These are phyloP conservation scores for Colletotrichum tropicale DNA, from an alignment of 2,329 filamentous ascomycete species.

Conservation along the genomic window DNA sequence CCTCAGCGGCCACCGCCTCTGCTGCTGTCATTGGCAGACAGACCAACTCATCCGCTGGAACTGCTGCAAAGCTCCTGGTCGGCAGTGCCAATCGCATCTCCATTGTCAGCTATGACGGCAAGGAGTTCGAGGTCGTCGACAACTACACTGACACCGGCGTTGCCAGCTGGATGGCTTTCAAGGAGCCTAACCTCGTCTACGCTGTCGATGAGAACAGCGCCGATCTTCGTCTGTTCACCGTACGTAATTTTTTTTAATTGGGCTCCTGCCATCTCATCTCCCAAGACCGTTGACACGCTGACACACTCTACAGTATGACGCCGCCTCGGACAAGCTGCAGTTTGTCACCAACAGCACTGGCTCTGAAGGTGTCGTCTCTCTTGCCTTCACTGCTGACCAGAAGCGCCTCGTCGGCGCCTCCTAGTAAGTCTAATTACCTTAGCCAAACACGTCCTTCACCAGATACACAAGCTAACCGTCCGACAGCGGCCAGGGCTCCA, in stretches of 20 bases:
- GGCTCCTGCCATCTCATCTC: background rate
- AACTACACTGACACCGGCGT: slow-evolving; percentile 34
- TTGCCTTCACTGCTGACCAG: slow-evolving; percentile 49
- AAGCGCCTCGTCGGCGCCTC: slow-evolving; percentile 49
- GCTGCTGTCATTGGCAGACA: slow-evolving; percentile 11
- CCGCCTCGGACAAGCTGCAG: slow-evolving; percentile 31
- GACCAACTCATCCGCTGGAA: background rate
- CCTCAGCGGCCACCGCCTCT: slow-evolving; percentile 6
- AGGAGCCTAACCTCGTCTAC: slow-evolving; percentile 44
- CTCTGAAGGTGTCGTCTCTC: slow-evolving; percentile 49
- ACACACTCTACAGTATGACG: slow-evolving; percentile 32
- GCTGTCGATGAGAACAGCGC: slow-evolving; percentile 52
- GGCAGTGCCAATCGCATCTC: slow-evolving; percentile 44
- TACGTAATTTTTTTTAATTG: background rate
- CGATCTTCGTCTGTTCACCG: slow-evolving; percentile 41
- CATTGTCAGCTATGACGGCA: slow-evolving; percentile 45
- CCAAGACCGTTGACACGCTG: background rate
- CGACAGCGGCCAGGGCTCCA: slow-evolving; percentile 33
- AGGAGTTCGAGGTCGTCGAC: slow-evolving; percentile 40
- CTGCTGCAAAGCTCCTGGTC: slow-evolving; percentile 39
- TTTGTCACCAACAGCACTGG: slow-evolving; percentile 32
- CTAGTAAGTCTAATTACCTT: slow-evolving; percentile 27
- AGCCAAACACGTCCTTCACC: too few species aligned
- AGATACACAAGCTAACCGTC: background rate
- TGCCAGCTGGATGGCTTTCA: slow-evolving; percentile 52